Evolutionary conservation across 371 early-diverging fungal species (phyloP), one percentile per base, ranked within the genome.

Genomic region (Syncephalastrum sp.): DNA sequence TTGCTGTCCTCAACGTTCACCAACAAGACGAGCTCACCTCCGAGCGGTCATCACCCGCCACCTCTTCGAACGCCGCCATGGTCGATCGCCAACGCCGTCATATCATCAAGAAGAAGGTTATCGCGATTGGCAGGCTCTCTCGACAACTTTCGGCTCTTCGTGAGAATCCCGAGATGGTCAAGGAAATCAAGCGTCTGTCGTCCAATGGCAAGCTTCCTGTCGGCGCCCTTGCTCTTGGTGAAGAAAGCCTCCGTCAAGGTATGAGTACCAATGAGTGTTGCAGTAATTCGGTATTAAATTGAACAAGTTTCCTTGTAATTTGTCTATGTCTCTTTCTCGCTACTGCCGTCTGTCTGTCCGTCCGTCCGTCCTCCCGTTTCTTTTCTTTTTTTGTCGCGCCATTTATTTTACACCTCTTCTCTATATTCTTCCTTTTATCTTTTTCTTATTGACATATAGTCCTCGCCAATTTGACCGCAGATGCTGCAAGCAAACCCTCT

Each of bases 51-150:
- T 23, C 14, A 1, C 38, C n/a, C 19, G 54, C 29, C 24, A 47
- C 46, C 12, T 23, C 50, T 41, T 24, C 47, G 7, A 38, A 51
- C 29, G 16, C 63, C 14, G 53, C 41, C 19, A 47, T 51, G n/a
- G 17, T 59, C 12, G 27, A 42, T 23, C 53, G 50, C 38, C 72
- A 59, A n/a, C 72, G 75, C 38, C 72, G 69, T 53, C 73, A 67
- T 42, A 54, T 75, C 14, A 70, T 75, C 46, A 70, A 68, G 53
- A 66, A 64, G 54, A 75, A 75, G 43, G 73, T 75, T 24, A 52
- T 75, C 29, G 76, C 73, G 42, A 72, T 75, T 51, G 76, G 76
- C 42, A 62, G 59, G 54, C 56, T 75, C 56, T 70, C 76, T 47
- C 61, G 67, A 54, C 60, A 58, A 10, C 70, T 70, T 41, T 52